A percentile compares a stretch with the other conserved stretches of the same genome.
These are phyloP conservation scores for Auriscalpium orientale DNA, from an alignment of 768 basidiomycete species.

Conservation along the genomic window DNA sequence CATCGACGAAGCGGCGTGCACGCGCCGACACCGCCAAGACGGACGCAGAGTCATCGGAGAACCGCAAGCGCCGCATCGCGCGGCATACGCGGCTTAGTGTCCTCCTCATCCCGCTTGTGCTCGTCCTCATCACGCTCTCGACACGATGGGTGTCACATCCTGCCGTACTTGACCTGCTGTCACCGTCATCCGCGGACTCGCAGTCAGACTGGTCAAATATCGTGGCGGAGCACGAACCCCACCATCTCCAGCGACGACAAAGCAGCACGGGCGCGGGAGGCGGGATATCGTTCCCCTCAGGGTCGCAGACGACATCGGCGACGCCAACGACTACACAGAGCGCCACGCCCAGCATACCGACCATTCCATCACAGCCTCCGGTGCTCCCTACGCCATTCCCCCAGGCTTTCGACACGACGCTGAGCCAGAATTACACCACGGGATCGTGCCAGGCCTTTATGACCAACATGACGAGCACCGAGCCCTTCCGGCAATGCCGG, in stretches of 20 bases:
- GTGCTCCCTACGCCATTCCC: slow-evolving; percentile 69
- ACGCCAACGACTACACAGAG: slow-evolving; percentile 19
- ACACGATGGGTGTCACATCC: slow-evolving; percentile 47
- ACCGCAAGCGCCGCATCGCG: slow-evolving; percentile 35
- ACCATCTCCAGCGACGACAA: slow-evolving; percentile 5
- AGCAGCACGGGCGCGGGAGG: not conserved
- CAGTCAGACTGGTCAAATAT: not conserved
- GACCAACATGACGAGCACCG: slow-evolving; percentile 58
- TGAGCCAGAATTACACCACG: slow-evolving; percentile 62
- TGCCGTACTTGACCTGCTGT: slow-evolving; percentile 35
- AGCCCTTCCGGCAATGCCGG: slow-evolving; percentile 64
- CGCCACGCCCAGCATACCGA: slow-evolving; percentile 26
- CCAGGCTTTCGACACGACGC: slow-evolving; percentile 58
- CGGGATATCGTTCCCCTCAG: slow-evolving; percentile 6
- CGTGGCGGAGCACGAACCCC: slow-evolving; percentile 1
- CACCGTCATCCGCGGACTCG: slow-evolving; percentile 19
- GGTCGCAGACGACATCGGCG: slow-evolving; percentile 15
- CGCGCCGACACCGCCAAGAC: not conserved
- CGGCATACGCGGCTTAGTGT: slow-evolving; percentile 44
- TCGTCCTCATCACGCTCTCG: slow-evolving; percentile 47
- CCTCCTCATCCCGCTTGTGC: slow-evolving; percentile 45
- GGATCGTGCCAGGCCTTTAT: slow-evolving; percentile 63
- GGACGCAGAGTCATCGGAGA: not conserved
- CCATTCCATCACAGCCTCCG: slow-evolving; percentile 43
- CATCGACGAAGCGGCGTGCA: slow-evolving; percentile 1